A percentile compares a stretch with the other conserved stretches of the same genome.
These are phyloP conservation scores for Zizania latifolia DNA, from an alignment of 176 grass and related monocot genomes.

Conservation along the genomic window DNA sequence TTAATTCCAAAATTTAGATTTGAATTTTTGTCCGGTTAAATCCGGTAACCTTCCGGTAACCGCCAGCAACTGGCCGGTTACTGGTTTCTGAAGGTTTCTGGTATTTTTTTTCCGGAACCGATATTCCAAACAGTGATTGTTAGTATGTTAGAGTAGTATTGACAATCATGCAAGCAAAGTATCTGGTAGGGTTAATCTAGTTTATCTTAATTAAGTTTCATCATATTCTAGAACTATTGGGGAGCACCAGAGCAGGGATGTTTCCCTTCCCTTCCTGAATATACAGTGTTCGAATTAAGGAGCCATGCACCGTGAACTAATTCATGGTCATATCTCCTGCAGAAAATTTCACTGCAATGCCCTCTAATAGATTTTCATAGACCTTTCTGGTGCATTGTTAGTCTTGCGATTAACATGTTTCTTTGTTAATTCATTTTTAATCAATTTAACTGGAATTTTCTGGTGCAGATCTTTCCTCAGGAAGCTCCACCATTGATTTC, in stretches of 20 bases:
- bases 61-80: too few relatives aligned
- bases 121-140: too few relatives aligned
- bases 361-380: neutral
- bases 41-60: too few relatives aligned
- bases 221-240: neutral
- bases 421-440: neutral
- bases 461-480: slow-evolving; percentile 75
- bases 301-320: slow-evolving; percentile 1
- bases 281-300: neutral
- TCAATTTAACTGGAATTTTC: slow-evolving; percentile 38
- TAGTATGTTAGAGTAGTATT: neutral
- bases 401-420: neutral
- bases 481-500: slow-evolving; percentile 77
- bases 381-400: neutral
- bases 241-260: neutral
- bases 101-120: too few relatives aligned
- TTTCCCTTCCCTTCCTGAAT: slow-evolving; percentile 9
- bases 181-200: neutral
- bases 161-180: neutral
- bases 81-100: too few relatives aligned
- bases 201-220: neutral
- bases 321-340: slow-evolving; percentile 4
- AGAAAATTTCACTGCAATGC: neutral
- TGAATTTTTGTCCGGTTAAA: too few relatives aligned
- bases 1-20: too few relatives aligned